These are phyloP conservation scores for Cryptosporidium ryanae DNA, from an alignment of 169 alveolate species.

Conservation along the genomic window DNA sequence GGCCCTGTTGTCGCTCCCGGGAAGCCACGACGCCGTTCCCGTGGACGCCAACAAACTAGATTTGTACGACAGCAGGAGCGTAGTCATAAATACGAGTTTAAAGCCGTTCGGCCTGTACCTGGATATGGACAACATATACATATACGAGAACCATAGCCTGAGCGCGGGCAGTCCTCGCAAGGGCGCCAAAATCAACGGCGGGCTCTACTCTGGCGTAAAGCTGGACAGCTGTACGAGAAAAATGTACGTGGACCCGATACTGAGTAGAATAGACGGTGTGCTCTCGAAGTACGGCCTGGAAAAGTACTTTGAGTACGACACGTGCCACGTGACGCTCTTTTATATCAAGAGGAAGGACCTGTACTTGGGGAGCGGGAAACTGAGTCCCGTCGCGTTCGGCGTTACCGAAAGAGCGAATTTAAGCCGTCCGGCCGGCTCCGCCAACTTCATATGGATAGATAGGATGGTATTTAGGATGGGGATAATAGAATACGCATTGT, in stretches of 20 bases:
- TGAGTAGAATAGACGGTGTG: constrained; percentile 3
- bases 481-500: constrained; percentile 13
- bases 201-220: constrained; percentile 1
- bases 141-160: not conserved
- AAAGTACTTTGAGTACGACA: not conserved
- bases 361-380: not conserved
- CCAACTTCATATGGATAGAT: constrained; percentile 24
- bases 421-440: not conserved
- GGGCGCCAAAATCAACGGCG: not conserved
- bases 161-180: not conserved
- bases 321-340: constrained; percentile 12
- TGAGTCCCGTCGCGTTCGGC: not conserved
- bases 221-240: not conserved
- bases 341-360: constrained; percentile 18
- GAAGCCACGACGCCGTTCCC: not conserved
- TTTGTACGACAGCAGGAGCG: not conserved
- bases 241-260: constrained; percentile 16
- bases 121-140: constrained; percentile 3
- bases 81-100: not conserved
- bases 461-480: constrained; percentile 21
- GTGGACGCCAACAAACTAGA: not conserved
- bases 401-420: not conserved
- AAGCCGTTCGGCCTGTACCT: constrained; percentile 7
- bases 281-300: constrained; percentile 13
- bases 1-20: not conserved